Evolutionary conservation across 2,329 filamentous ascomycete species (phyloP), one percentile per base, ranked within the genome.

Genomic region (Epichloe amarillans): DNA sequence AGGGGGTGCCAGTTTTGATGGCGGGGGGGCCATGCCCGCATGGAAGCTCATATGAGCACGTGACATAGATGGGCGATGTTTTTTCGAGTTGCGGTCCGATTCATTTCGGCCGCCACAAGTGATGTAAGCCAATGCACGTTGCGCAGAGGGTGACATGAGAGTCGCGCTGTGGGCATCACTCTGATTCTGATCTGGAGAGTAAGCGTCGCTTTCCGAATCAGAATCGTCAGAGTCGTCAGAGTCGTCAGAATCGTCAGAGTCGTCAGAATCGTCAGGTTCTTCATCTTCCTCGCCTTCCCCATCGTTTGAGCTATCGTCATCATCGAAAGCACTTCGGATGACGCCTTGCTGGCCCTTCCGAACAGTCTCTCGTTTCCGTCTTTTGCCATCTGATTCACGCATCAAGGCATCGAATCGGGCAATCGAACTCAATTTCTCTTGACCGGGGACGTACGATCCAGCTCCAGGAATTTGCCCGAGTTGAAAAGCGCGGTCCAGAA

Each of bases 391-490:
- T 19, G 69, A 69, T 56, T 83, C 77, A 21, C 72, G 69, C 81
- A 84, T 84, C 42, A 84, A 62, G 3, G 80, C 80, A 49, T 84
- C 81, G 50, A 84, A 84, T 21, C 79, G 72, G 10, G 80, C 81
- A 35, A 84, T 69, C 0, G 80, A 84, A 56, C 75, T 83, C 15
- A 83, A 66, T 52, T 82, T 81, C 56, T 82, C 79, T 54, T 82
- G 78, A 4, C 79, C 79, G 0, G 74, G 72, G 2, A 72, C 57
- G 47, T 75, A 69, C 7, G 67, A 65, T 11, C 80, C 78, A 2
- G 76, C 77, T 5, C 80, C 80, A 15, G 80, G 80, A 36, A 84
- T 82, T 52, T 70, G 79, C 8, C 76, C 72, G 65, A 84, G 65
- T 57, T 82, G 78, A 57, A 84, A 84, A 0, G 81, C 81, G 39